These are phyloP conservation scores for Ilyonectria mors-panacis DNA, from an alignment of 2,329 filamentous ascomycete species.

Conservation along the genomic window DNA sequence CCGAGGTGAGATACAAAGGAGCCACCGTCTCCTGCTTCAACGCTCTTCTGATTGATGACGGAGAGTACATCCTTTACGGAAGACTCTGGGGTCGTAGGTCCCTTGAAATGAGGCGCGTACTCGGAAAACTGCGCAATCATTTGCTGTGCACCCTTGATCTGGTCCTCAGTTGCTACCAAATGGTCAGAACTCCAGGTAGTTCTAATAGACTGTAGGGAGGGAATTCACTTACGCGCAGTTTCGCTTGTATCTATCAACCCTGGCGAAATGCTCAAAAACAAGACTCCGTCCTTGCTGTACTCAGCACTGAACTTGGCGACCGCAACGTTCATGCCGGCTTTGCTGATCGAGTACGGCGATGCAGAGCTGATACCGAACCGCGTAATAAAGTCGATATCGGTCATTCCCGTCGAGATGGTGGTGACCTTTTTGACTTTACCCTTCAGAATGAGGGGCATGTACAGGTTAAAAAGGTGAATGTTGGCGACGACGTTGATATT, in stretches of 20 bases:
- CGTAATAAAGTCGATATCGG: conserved; percentile 61
- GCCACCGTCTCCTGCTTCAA: conserved; percentile 64
- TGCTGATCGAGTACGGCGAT: conserved; percentile 63
- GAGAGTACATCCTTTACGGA: conserved; percentile 53
- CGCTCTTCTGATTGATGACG: conserved; percentile 55
- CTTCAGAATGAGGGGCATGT: conserved; percentile 66
- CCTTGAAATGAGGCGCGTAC: conserved; percentile 59
- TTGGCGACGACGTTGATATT: conserved; percentile 67
- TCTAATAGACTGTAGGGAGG: neutral
- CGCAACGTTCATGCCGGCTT: conserved; percentile 67
- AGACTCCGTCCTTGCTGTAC: conserved; percentile 64
- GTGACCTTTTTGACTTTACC: conserved; percentile 69
- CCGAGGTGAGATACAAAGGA: conserved; percentile 68
- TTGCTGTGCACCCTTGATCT: conserved; percentile 39
- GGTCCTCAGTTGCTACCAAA: conserved; percentile 43
- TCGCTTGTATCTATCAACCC: conserved; percentile 64
- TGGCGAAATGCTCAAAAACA: conserved; percentile 67
- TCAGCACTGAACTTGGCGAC: conserved; percentile 68
- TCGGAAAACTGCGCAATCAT: conserved; percentile 50
- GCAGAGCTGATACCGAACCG: conserved; percentile 53
- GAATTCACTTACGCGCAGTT: conserved; percentile 43
- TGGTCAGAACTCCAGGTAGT: neutral
- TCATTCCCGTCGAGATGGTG: conserved; percentile 63
- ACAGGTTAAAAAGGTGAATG: conserved; percentile 67
- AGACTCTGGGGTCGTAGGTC: conserved; percentile 52